Conservation (phyloP, 805 yeast species). For the Hanseniaspora hatyaiensis region DNA sequence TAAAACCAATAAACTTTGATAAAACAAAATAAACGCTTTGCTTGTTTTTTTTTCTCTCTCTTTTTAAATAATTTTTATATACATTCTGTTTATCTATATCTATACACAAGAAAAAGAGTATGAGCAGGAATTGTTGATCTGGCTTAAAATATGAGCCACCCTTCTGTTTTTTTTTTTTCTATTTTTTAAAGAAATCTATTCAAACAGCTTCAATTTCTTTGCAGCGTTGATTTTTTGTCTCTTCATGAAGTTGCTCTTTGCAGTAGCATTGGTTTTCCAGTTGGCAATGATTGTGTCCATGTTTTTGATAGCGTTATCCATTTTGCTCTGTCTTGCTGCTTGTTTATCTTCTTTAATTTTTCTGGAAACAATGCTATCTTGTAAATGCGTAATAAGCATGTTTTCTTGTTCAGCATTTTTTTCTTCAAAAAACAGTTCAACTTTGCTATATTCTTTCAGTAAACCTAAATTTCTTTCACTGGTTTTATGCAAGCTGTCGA, state of each 20-base stretch:
- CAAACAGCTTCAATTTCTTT: slow-evolving; percentile 12
- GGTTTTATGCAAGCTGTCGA: slow-evolving; percentile 66
- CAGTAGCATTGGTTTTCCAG: slow-evolving; percentile 47
- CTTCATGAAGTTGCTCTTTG: slow-evolving; percentile 36
- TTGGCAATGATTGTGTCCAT: slow-evolving; percentile 57
- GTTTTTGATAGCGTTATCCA: slow-evolving; percentile 52
- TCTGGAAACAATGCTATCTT: background rate
- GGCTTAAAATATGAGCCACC: too few relatives aligned
- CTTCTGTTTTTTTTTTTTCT: too few relatives aligned
- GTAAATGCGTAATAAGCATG: background rate
- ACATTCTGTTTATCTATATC: background rate
- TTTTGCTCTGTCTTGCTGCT: slow-evolving; percentile 39
- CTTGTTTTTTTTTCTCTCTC: too few relatives aligned
- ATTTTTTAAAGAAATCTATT: background rate
- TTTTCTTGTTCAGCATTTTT: background rate
- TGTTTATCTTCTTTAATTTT: background rate
- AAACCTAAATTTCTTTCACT: slow-evolving; percentile 52
- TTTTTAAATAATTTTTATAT: too few relatives aligned
- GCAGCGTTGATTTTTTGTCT: slow-evolving; percentile 20
- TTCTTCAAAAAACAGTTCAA: slow-evolving; percentile 9
- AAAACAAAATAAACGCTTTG: too few relatives aligned
- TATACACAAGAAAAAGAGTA: background rate
- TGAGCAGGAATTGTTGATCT: too few relatives aligned
- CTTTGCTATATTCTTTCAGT: slow-evolving; percentile 27
- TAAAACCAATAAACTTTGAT: too few relatives aligned